Evolutionary conservation across 208 protist species (phyloP).

Genomic region (Trypanosomatidae sp.): DNA sequence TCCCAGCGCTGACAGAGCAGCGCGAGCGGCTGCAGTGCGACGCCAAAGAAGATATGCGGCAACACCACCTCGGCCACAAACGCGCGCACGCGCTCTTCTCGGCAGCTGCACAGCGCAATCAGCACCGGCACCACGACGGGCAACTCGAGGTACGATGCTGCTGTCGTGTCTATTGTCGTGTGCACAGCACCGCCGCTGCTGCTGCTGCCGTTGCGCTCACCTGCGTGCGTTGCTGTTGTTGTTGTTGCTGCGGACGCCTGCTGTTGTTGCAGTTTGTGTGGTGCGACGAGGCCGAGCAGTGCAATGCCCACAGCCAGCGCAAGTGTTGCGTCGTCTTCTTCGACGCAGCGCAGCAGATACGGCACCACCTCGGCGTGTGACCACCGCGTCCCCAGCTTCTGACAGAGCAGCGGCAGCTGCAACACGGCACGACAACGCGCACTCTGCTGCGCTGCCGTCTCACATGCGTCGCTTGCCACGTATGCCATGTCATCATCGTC

Average conservation of each 20-base stretch:
- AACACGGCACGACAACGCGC: slow-evolving; percentile 46
- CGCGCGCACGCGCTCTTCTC: slow-evolving; percentile 20
- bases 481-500: slow-evolving; percentile 4
- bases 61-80: slow-evolving; percentile 59
- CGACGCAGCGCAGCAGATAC: slow-evolving; percentile 56
- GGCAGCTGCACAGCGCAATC: slow-evolving; percentile 19
- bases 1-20: no score
- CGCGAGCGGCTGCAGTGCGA: slow-evolving; percentile 22
- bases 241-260: neutral
- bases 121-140: slow-evolving; percentile 28
- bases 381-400: slow-evolving; percentile 36
- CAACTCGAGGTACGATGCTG: slow-evolving; percentile 11
- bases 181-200: neutral
- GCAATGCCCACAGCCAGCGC: slow-evolving; percentile 31
- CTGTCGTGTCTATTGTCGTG: neutral
- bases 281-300: slow-evolving; percentile 35
- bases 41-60: slow-evolving; percentile 53
- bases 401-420: slow-evolving; percentile 32
- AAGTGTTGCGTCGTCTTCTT: slow-evolving; percentile 64
- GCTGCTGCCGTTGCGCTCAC: neutral
- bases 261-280: no score
- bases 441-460: neutral
- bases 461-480: slow-evolving; percentile 7
- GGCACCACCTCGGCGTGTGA: slow-evolving; percentile 36
- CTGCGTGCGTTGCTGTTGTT: no score